phyloP scores from a whole-genome alignment of 495 filamentous ascomycete genomes.

The Talaromyces wortmannii region DNA sequence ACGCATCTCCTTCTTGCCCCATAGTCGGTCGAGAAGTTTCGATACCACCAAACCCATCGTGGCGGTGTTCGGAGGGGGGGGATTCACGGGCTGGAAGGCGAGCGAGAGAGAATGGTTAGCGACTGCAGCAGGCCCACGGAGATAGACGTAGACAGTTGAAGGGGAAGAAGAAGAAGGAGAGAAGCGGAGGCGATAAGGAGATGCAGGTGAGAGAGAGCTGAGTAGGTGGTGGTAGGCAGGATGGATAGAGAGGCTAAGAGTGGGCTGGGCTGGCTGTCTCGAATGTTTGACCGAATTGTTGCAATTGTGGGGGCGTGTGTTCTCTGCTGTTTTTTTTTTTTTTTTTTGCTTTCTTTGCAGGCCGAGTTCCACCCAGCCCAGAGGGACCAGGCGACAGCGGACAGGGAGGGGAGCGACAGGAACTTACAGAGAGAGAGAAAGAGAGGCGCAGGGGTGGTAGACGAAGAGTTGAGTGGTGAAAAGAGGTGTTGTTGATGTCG shows the following conservation, averaged over 20 bases:
- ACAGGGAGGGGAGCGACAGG: not conserved
- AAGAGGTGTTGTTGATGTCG: not conserved
- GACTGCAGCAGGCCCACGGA: not conserved
- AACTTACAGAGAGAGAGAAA: not conserved
- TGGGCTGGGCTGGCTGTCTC: conserved; percentile 10
- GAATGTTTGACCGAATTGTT: not conserved
- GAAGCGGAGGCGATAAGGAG: conserved; percentile 2
- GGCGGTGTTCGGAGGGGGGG: conserved; percentile 32
- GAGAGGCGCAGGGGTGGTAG: not conserved
- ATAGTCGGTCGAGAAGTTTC: conserved; percentile 88
- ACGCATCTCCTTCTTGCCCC: conserved; percentile 99
- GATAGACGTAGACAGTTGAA: not conserved
- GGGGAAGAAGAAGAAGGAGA: conserved; percentile 4
- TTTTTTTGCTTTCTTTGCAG: not conserved
- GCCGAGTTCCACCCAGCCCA: not conserved
- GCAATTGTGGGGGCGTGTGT: not conserved
- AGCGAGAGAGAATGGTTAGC: not conserved
- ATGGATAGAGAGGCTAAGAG: not conserved
- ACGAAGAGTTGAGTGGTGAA: not conserved
- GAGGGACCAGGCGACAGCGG: not conserved
- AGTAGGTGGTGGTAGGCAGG: conserved; percentile 5
- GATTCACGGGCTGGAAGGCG: not conserved
- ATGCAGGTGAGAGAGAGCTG: conserved; percentile 8
- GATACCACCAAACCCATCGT: conserved; percentile 94
- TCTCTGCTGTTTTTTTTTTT: not conserved